phyloP scores from a whole-genome alignment of 495 filamentous ascomycete species.

The Trichoderma virens region DNA sequence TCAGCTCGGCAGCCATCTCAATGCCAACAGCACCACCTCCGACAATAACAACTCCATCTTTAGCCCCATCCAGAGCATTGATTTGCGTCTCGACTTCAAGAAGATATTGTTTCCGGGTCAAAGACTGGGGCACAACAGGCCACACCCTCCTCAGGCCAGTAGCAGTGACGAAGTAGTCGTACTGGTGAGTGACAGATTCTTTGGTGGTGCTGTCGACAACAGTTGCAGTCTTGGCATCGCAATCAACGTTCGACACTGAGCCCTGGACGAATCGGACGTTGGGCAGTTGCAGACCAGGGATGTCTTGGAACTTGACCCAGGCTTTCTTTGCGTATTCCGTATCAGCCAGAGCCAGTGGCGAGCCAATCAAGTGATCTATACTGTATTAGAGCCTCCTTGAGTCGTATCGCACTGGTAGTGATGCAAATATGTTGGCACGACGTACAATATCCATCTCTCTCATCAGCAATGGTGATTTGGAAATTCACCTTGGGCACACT shows the following conservation, averaged over 20 bases:
- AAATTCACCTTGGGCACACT: conserved; percentile 35
- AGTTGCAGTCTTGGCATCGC: conserved; percentile 40
- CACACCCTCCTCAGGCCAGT: conserved; percentile 54
- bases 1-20: conserved; percentile 64
- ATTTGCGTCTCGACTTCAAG: conserved; percentile 45
- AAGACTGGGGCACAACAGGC: conserved; percentile 54
- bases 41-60: conserved; percentile 50
- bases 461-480: conserved; percentile 61
- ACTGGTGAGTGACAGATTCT: conserved; percentile 31
- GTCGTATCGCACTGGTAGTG: no score
- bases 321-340: conserved; percentile 45
- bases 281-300: conserved; percentile 47
- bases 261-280: conserved; percentile 51
- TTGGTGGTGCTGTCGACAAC: conserved; percentile 26
- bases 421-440: no score
- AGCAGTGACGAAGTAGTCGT: conserved; percentile 58
- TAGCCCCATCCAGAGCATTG: conserved; percentile 25
- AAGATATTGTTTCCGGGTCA: conserved; percentile 46
- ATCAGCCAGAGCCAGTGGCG: conserved; percentile 53
- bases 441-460: conserved; percentile 63
- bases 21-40: conserved; percentile 60
- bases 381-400: no score
- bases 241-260: conserved; percentile 45
- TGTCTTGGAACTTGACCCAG: conserved; percentile 55
- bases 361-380: conserved; percentile 54